Conservation (phyloP, 345 rosid genomes). For the Rhizophora mangle region DNA sequence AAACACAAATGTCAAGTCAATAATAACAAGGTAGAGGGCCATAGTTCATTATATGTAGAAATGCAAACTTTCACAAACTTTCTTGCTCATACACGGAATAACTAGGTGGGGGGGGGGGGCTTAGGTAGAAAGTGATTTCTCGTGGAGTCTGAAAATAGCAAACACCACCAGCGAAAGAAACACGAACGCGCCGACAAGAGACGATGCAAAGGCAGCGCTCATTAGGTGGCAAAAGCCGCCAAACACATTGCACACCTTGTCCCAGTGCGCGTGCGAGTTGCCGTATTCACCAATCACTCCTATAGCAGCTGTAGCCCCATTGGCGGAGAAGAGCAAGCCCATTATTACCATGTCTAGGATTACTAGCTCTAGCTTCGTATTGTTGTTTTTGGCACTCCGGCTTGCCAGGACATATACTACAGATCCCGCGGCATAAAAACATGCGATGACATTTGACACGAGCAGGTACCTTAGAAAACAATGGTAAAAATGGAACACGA, state of each 20-base stretch:
- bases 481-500: no score
- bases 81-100: no score
- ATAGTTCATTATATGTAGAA: constrained; percentile 1
- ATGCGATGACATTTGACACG: constrained; percentile 34
- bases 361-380: constrained; percentile 3
- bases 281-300: constrained; percentile 39
- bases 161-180: constrained; percentile 40
- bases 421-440: constrained; percentile 37
- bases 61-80: no score
- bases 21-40: no score
- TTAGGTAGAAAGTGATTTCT: constrained; percentile 16
- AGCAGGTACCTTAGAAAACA: constrained; percentile 35
- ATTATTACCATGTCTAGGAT: constrained; percentile 30
- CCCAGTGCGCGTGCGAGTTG: constrained; percentile 49
- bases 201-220: constrained; percentile 25
- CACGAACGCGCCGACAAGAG: constrained; percentile 29
- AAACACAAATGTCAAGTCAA: neutral
- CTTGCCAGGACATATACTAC: constrained; percentile 6
- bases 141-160: constrained; percentile 35
- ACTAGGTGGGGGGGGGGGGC: no score
- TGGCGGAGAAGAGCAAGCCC: constrained; percentile 45
- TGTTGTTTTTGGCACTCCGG: neutral
- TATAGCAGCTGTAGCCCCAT: constrained; percentile 40
- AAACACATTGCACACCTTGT: constrained; percentile 36
- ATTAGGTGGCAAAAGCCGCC: constrained; percentile 33